Evolutionary conservation across 768 basidiomycete genomes (phyloP), one percentile per base, ranked within the genome.

Genomic region (Lactarius tabidus): DNA sequence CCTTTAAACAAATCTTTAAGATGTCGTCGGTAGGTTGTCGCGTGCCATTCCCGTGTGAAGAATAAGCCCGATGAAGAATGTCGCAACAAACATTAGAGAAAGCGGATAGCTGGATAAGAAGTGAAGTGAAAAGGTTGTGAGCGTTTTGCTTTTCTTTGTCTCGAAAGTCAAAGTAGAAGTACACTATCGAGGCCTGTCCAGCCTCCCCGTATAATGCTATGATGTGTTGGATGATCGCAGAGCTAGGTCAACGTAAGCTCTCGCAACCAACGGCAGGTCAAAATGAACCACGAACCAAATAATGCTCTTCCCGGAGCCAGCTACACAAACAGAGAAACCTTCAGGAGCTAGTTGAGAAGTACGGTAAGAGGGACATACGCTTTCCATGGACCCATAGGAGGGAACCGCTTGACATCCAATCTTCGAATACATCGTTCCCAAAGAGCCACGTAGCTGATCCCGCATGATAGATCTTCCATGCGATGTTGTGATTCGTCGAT

Each of bases 311-410:
- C 29, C 55, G 3, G 55, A 36, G 15, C 31, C 31, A 6, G 55
- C 55, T 38, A 53, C 6, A 17, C 15, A 53, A 17, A 53, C 8
- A 3, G 6, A 17, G 17, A 31, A 31, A 29, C 7, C 1, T 17
- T 31, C 17, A 31, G 52, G 26, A 8, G 9, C 10, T 31, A 17
- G 43, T 18, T 9, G 3, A 20, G 6, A 14, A 53, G 52, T 2
- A 17, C 14, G 5, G 51, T 48, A 26, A 15, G 6, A 35, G 1
- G 41, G 3, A 26, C 39, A 14, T 26, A 55, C 61, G 54, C 26
- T 62, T 55, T 23, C 61, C 61, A 14, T 62, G 54, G 9, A 57
- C 26, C 61, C 54, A 62, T 2, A 62, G 12, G 3, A 62, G 31
- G 17, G 54, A 62, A 9, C 61, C 54, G 1, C 33, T 18, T 7